Evolutionary conservation across 257 asterid genomes (phyloP).

Genomic region (Jasminum sambac): DNA sequence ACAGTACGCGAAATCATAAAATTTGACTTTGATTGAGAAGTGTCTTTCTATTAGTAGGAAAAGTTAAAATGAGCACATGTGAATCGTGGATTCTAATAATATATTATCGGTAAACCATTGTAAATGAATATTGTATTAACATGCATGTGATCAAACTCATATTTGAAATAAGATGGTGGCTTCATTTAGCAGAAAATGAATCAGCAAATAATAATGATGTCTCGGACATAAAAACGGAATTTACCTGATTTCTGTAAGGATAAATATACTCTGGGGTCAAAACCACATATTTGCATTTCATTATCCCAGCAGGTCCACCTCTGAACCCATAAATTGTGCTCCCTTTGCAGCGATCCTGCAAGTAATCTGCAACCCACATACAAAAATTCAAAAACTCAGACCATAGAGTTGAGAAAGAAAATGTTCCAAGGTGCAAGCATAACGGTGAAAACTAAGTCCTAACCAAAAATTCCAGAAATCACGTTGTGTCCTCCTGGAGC

Average conservation of each 20-base stretch:
- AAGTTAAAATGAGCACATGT: too few relatives aligned
- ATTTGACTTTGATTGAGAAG: too few relatives aligned
- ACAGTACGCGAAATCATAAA: too few relatives aligned
- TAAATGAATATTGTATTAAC: background rate
- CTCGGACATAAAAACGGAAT: background rate
- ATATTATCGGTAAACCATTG: background rate
- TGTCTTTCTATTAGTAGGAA: too few relatives aligned
- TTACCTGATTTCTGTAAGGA: conserved; percentile 74
- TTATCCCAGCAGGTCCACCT: conserved; percentile 84
- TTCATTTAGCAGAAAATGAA: background rate
- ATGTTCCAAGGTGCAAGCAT: background rate
- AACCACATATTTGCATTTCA: conserved; percentile 63
- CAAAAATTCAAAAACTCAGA: conserved; percentile 2
- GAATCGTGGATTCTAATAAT: background rate
- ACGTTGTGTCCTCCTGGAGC: conserved; percentile 93
- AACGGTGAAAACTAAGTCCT: conserved; percentile 12
- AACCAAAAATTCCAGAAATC: conserved; percentile 69
- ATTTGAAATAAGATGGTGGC: background rate
- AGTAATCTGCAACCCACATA: conserved; percentile 44
- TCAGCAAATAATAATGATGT: background rate
- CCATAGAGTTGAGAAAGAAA: conserved; percentile 3
- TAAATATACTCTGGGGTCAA: conserved; percentile 60
- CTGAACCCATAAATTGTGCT: conserved; percentile 74
- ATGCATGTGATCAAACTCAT: background rate
- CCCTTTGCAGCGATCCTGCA: conserved; percentile 71